Evolutionary conservation across 1,139 yeast genomes (phyloP), one percentile per base, ranked within the genome.

Genomic region (Zygosaccharomyces pseudobailii): DNA sequence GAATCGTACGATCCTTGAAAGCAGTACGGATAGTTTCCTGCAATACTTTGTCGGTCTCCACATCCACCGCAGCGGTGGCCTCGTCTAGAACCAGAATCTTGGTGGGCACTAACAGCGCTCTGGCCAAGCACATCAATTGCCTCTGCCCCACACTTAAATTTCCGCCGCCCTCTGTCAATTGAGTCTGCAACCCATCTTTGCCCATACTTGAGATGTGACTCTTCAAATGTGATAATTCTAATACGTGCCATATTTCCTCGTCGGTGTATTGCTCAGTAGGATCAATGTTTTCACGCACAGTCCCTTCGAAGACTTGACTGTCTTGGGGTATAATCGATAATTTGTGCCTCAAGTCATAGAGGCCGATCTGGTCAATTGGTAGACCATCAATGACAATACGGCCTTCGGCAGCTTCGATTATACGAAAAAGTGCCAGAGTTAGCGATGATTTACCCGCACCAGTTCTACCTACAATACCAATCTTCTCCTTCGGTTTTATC

Each of bases 61-160:
- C 96, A 68, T 92, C 98, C 43, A 92, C 96, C 2, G 96, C 96
- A 2, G 97, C 97, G 3, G 97, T 90, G 10, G 97, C 97, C 70
- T 92, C 98, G 67, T 92, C 98, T 57, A 90, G 72, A 6, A 89
- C 87, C 53, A 89, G 73, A 41, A 90, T 79, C 55, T 82, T 82
- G 4, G 95, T 82, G 23, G 87, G 85, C 45, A 87, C 84, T 57
- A 88, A 74, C 55, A 90, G 71, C 0, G 96, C 96, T 60, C 97
- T 76, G 0, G 96, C 95, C 54, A 89, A 75, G 67, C 96, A 88
- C 82, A 89, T 83, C 63, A 89, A 75, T 68, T 89, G 97, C 58
- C 95, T 78, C 70, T 89, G 97, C 19, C 97, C 97, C 45, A 87
- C 90, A 36, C 95, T 87, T 52, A 90, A 68, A 62, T 89, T 90